phyloP scores from a whole-genome alignment of 2,329 filamentous ascomycete species.

The Colletotrichum sidae region DNA sequence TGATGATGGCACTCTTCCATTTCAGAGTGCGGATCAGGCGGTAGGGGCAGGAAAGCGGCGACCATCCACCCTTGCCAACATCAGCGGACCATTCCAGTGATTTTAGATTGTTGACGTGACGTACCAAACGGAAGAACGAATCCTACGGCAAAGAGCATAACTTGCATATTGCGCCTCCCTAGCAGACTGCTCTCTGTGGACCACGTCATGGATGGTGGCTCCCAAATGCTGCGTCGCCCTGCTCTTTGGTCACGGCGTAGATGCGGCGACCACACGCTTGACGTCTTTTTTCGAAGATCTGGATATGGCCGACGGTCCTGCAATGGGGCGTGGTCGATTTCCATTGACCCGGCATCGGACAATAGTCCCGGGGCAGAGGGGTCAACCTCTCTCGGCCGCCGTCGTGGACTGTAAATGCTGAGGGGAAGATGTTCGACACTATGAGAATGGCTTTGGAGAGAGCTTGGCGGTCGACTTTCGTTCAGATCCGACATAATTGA shows the following conservation, averaged over 20 bases:
- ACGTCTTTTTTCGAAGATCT: slow-evolving; percentile 60
- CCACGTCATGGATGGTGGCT: slow-evolving; percentile 77
- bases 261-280: slow-evolving; percentile 80
- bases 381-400: slow-evolving; percentile 53
- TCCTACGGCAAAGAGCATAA: slow-evolving; percentile 79
- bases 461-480: slow-evolving; percentile 60
- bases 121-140: slow-evolving; percentile 81
- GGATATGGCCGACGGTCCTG: slow-evolving; percentile 43
- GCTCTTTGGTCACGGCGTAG: slow-evolving; percentile 72
- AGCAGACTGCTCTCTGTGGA: slow-evolving; percentile 69
- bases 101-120: no score
- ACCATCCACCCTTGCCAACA: slow-evolving; percentile 77
- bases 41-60: slow-evolving; percentile 79
- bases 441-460: slow-evolving; percentile 60
- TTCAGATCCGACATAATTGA: slow-evolving; percentile 59
- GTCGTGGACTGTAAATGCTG: slow-evolving; percentile 58
- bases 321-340: slow-evolving; percentile 50
- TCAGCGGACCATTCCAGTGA: background rate
- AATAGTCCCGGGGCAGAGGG: slow-evolving; percentile 43
- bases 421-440: slow-evolving; percentile 60
- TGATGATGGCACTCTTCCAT: slow-evolving; percentile 62
- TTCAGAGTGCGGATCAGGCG: slow-evolving; percentile 63
- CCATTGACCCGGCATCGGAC: slow-evolving; percentile 54
- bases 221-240: slow-evolving; percentile 73
- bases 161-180: slow-evolving; percentile 78